Conservation (phyloP, 345 rosid genomes). For the Aquilaria sinensis region DNA sequence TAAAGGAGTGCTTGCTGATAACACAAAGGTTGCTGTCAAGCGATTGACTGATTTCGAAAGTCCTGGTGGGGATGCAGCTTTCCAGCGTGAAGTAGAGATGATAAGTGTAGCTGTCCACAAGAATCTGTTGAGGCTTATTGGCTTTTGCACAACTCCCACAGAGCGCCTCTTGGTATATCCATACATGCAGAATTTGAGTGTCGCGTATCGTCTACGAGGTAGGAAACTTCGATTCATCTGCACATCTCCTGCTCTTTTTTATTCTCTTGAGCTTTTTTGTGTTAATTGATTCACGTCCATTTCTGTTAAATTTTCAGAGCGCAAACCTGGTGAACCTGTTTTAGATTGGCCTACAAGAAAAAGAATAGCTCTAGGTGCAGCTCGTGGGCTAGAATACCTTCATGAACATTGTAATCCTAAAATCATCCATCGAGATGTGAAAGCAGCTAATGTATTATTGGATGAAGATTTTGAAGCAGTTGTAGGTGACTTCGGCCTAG, state of each 20-base stretch:
- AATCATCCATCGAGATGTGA: conserved; percentile 94
- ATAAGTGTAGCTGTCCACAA: conserved; percentile 94
- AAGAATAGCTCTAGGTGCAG: conserved; percentile 82
- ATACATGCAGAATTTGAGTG: conserved; percentile 89
- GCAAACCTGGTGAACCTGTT: conserved; percentile 74
- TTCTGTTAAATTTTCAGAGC: conserved; percentile 40
- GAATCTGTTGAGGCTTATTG: conserved; percentile 81
- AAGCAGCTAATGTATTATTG: conserved; percentile 90
- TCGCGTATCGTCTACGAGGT: conserved; percentile 91
- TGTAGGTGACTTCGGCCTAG: conserved; percentile 96
- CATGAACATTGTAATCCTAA: conserved; percentile 97
- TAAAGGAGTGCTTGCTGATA: conserved; percentile 77
- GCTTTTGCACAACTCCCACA: conserved; percentile 89
- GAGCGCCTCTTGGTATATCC: conserved; percentile 95
- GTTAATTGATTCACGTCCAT: conserved; percentile 5
- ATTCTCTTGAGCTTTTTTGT: not conserved
- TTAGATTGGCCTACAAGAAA: conserved; percentile 81
- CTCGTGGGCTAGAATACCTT: conserved; percentile 95
- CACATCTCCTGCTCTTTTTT: not conserved
- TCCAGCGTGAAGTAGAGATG: conserved; percentile 97
- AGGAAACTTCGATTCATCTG: conserved; percentile 4
- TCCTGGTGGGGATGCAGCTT: conserved; percentile 92
- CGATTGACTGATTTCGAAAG: conserved; percentile 88
- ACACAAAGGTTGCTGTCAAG: conserved; percentile 83
- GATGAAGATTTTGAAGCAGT: conserved; percentile 97